A percentile compares a stretch with the other conserved stretches of the same genome.
Evolutionary conservation across 345 rosid species (phyloP).

Genomic region (Noccaea caerulescens): DNA sequence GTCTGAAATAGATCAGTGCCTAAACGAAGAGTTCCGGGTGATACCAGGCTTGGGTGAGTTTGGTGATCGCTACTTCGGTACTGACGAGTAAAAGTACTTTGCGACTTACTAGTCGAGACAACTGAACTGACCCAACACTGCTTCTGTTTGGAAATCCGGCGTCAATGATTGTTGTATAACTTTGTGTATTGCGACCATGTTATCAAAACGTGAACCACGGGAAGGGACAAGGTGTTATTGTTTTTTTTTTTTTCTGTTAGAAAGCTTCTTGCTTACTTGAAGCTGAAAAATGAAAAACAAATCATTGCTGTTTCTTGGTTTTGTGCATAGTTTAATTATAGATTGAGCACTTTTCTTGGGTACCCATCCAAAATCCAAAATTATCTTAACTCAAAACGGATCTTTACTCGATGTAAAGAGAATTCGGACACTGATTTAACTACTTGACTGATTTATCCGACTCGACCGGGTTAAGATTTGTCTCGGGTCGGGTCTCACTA

Average conservation of each 20-base stretch:
- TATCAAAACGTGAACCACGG: conserved; percentile 19
- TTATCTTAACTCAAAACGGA: too few species aligned
- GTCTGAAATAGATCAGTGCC: conserved; percentile 84
- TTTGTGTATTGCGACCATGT: conserved; percentile 19
- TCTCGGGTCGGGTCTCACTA: conserved; percentile 1
- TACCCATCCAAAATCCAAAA: too few species aligned
- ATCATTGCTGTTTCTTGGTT: conserved; percentile 1
- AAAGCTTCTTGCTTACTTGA: conserved; percentile 21
- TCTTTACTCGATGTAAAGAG: too few species aligned
- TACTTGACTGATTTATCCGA: too few species aligned
- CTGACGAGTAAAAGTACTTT: conserved; percentile 64
- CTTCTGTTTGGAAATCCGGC: not conserved
- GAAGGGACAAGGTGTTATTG: not conserved
- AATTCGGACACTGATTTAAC: too few species aligned
- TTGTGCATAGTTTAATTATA: conserved; percentile 11
- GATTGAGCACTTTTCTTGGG: not conserved
- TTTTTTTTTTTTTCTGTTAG: not conserved
- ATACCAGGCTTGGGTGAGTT: conserved; percentile 99
- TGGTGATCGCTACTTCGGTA: conserved; percentile 97
- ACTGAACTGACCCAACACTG: not conserved
- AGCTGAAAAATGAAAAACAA: not conserved
- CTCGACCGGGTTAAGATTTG: not conserved
- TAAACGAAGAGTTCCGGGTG: conserved; percentile 88
- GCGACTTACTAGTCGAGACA: not conserved
- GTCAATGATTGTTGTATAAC: conserved; percentile 18